phyloP scores from a whole-genome alignment of 306 rosid genomes.

The Delonix regia region DNA sequence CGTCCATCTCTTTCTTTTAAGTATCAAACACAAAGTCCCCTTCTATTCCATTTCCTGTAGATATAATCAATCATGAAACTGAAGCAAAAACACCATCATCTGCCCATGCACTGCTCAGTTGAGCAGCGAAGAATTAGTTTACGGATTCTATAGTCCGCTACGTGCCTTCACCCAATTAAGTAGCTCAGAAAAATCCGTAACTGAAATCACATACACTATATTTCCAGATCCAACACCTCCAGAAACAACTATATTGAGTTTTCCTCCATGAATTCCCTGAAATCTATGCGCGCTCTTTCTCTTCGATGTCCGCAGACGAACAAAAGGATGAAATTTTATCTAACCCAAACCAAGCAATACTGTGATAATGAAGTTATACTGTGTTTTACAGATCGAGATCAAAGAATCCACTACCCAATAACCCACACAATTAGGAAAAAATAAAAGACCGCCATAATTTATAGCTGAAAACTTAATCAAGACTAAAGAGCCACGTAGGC shows the following conservation, averaged over 20 bases:
- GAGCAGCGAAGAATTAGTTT: background rate
- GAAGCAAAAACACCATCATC: background rate
- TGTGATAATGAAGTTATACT: background rate
- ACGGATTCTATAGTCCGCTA: background rate
- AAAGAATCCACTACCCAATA: constrained; percentile 10
- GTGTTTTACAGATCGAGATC: constrained; percentile 53
- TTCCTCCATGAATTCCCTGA: background rate
- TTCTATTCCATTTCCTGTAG: background rate
- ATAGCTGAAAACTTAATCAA: background rate
- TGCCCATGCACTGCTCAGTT: background rate
- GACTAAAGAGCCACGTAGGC: background rate
- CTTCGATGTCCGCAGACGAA: background rate
- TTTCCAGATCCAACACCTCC: background rate
- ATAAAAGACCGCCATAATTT: background rate
- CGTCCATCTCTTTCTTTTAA: background rate
- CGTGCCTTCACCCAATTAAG: background rate
- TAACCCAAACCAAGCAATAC: background rate
- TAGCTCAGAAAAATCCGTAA: background rate
- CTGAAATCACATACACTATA: background rate
- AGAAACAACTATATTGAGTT: background rate
- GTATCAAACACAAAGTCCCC: background rate
- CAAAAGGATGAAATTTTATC: background rate
- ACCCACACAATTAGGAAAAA: background rate
- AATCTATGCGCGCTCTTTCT: constrained; percentile 7
- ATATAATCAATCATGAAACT: background rate